These are phyloP conservation scores for Amanita pseudoporphyria DNA, from an alignment of 768 basidiomycete species.

Conservation along the genomic window DNA sequence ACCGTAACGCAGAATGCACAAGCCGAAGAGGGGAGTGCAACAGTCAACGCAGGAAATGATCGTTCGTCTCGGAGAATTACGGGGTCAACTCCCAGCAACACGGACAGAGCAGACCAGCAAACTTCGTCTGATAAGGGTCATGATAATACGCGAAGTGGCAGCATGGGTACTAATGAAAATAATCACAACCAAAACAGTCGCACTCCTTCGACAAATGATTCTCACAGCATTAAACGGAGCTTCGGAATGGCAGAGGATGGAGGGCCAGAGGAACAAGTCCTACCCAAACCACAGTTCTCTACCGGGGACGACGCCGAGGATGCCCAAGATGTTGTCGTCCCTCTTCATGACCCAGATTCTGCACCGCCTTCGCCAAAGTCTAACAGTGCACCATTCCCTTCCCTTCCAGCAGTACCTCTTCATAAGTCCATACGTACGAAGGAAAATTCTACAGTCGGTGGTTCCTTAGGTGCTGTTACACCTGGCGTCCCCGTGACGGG, in stretches of 20 bases:
- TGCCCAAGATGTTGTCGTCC: constrained; percentile 13
- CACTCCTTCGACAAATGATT: too few relatives aligned
- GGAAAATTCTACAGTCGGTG: constrained; percentile 29
- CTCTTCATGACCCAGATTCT: constrained; percentile 24
- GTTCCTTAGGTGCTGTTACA: constrained; percentile 26
- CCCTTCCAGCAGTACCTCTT: constrained; percentile 59
- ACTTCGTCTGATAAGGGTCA: not conserved
- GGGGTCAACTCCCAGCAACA: not conserved
- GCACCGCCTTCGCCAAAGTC: constrained; percentile 14
- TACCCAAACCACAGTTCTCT: not conserved
- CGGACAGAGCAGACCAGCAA: not conserved
- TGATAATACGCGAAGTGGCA: too few relatives aligned
- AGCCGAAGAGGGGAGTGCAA: not conserved
- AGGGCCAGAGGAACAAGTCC: not conserved
- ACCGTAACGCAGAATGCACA: not conserved
- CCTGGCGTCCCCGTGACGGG: constrained; percentile 34
- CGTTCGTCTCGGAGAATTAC: not conserved
- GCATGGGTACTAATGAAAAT: too few relatives aligned
- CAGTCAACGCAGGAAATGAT: not conserved
- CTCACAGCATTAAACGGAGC: too few relatives aligned
- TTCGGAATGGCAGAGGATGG: too few relatives aligned
- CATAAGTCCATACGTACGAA: constrained; percentile 54
- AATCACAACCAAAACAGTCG: too few relatives aligned
- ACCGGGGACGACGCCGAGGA: not conserved
- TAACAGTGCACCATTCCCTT: constrained; percentile 40